Conservation (phyloP, 768 basidiomycete genomes). For the Serendipita indica region DNA sequence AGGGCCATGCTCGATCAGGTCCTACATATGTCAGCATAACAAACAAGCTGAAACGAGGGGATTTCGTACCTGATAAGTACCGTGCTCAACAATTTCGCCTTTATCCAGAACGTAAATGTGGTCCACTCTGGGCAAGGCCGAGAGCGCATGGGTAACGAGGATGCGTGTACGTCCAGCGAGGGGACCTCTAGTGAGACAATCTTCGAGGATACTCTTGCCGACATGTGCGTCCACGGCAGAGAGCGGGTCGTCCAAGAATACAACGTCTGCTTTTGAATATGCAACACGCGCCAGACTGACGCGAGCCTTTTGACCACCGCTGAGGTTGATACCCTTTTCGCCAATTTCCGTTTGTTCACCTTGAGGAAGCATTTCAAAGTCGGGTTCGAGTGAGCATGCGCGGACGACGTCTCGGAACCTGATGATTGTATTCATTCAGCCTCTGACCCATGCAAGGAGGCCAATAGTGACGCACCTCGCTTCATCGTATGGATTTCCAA, state of each 20-base stretch:
- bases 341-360: conserved; percentile 60
- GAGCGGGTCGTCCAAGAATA: conserved; percentile 70
- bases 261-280: conserved; percentile 56
- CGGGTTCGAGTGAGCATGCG: conserved; percentile 55
- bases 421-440: not conserved
- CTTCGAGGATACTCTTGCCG: conserved; percentile 46
- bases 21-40: conserved; percentile 20
- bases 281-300: conserved; percentile 63
- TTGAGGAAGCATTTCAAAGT: conserved; percentile 54
- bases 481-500: conserved; percentile 52
- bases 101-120: conserved; percentile 17
- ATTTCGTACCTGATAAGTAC: conserved; percentile 17
- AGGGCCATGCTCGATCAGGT: conserved; percentile 29
- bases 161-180: conserved; percentile 20
- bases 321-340: conserved; percentile 60
- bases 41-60: not conserved
- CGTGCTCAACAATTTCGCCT: conserved; percentile 21
- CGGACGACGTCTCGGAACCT: conserved; percentile 43
- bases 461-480: conserved; percentile 24
- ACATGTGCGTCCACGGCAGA: conserved; percentile 69
- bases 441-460: not conserved
- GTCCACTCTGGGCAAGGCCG: conserved; percentile 14
- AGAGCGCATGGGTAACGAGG: conserved; percentile 19
- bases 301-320: conserved; percentile 48
- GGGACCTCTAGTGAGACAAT: conserved; percentile 31